Evolutionary conservation across 108 stramenopile species (phyloP).

Genomic region (Cyclotella choctawhatcheeana): DNA sequence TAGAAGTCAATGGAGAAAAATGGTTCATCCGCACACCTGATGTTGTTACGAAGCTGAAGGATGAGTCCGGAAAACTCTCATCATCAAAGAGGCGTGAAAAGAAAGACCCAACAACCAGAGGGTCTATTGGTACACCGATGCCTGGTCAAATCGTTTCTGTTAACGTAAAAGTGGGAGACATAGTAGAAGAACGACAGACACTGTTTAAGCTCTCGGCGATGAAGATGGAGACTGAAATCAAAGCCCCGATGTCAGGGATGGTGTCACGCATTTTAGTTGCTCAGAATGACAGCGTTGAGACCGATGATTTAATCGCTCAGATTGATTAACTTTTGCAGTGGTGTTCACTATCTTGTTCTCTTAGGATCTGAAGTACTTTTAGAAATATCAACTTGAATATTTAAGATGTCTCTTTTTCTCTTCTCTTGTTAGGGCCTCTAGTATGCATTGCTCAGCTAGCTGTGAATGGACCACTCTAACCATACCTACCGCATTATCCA

Average conservation of each 20-base stretch:
- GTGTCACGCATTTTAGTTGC: slow-evolving; percentile 54
- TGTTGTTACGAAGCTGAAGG: slow-evolving; percentile 40
- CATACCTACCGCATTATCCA: too few species aligned
- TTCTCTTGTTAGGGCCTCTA: too few species aligned
- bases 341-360: too few species aligned
- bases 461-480: too few species aligned
- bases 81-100: slow-evolving; percentile 29
- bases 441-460: too few species aligned
- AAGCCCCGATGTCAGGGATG: slow-evolving; percentile 53
- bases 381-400: too few species aligned
- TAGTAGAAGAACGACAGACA: slow-evolving; percentile 63
- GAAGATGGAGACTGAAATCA: slow-evolving; percentile 87
- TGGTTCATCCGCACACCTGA: slow-evolving; percentile 50
- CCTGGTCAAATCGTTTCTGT: slow-evolving; percentile 74
- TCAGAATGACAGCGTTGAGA: slow-evolving; percentile 61
- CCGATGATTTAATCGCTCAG: slow-evolving; percentile 70
- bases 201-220: slow-evolving; percentile 80
- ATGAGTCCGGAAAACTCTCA: slow-evolving; percentile 13
- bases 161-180: slow-evolving; percentile 58
- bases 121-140: slow-evolving; percentile 76
- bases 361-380: too few species aligned
- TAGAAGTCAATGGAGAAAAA: slow-evolving; percentile 79
- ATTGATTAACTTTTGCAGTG: slow-evolving; percentile 33
- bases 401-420: too few species aligned
- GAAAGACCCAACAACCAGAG: slow-evolving; percentile 39